Conservation (phyloP, 2,329 filamentous ascomycete genomes). For the Balansia obtecta region DNA sequence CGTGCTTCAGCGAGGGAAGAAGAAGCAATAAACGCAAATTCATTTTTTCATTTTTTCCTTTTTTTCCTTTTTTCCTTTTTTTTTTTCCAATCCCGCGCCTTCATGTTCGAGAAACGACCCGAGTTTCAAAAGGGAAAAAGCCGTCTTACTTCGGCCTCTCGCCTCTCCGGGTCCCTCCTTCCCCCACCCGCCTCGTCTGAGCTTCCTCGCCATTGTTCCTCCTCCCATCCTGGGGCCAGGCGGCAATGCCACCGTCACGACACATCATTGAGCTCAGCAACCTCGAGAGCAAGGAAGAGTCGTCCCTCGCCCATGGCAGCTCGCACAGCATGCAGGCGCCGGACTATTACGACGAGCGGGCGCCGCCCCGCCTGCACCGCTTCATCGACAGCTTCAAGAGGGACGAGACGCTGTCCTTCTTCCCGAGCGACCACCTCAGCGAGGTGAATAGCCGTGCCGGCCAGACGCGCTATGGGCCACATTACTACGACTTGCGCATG, state of each 20-base stretch:
- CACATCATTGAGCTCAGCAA: conserved; percentile 45
- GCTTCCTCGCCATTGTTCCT: too few species aligned
- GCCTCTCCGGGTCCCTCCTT: too few species aligned
- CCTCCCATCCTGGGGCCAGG: neutral
- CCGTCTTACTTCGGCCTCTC: too few species aligned
- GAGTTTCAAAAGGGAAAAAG: too few species aligned
- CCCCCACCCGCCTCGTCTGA: neutral
- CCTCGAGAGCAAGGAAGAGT: conserved; percentile 47
- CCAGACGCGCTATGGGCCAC: conserved; percentile 19
- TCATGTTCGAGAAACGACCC: too few species aligned
- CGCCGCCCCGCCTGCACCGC: conserved; percentile 24
- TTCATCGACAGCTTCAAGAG: conserved; percentile 52
- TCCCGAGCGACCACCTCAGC: conserved; percentile 30
- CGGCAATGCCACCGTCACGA: conserved; percentile 21
- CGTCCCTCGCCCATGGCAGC: conserved; percentile 35
- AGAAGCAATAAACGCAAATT: too few species aligned
- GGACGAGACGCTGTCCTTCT: conserved; percentile 39
- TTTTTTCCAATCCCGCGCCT: too few species aligned
- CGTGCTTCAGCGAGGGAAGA: too few species aligned
- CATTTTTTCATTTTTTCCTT: too few species aligned
- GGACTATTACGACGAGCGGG: conserved; percentile 30
- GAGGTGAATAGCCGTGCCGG: conserved; percentile 17
- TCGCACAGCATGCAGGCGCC: conserved; percentile 39
- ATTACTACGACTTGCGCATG: conserved; percentile 42
- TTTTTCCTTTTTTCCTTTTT: too few species aligned